Conservation (phyloP, 2,329 filamentous ascomycete genomes). For the Beauveria asiatica region DNA sequence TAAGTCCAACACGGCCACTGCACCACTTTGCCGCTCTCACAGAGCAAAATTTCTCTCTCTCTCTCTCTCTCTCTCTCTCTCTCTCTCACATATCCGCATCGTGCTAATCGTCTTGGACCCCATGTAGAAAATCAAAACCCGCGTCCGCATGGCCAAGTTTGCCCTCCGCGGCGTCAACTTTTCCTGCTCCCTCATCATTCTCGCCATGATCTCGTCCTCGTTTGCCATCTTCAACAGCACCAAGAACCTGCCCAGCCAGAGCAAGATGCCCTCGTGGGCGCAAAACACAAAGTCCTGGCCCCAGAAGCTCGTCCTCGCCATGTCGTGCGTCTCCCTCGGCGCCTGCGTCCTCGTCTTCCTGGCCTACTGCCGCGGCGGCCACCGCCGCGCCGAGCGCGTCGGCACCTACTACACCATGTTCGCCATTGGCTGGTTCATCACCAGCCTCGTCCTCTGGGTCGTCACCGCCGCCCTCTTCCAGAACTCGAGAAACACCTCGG, state of each 20-base stretch:
- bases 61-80: no score
- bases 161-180: conserved; percentile 94
- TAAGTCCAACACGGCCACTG: conserved; percentile 39
- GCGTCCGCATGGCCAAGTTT: conserved; percentile 88
- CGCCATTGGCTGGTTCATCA: conserved; percentile 85
- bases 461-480: conserved; percentile 79
- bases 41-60: no score
- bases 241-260: conserved; percentile 62
- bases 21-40: no score
- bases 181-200: conserved; percentile 89
- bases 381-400: conserved; percentile 82
- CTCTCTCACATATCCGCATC: no score
- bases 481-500: conserved; percentile 57
- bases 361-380: conserved; percentile 82
- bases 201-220: conserved; percentile 81
- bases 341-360: conserved; percentile 74
- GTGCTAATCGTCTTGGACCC: no score
- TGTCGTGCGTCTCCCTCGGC: conserved; percentile 71
- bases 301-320: conserved; percentile 71
- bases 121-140: conserved; percentile 76
- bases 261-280: conserved; percentile 80
- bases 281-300: conserved; percentile 75
- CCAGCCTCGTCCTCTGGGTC: conserved; percentile 88
- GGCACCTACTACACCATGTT: conserved; percentile 94
- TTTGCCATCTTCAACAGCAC: conserved; percentile 92